A percentile compares a stretch with the other conserved stretches of the same genome.
phyloP scores from a whole-genome alignment of 2,329 filamentous ascomycete species.

The Aspergillus pseudoglaucus region DNA sequence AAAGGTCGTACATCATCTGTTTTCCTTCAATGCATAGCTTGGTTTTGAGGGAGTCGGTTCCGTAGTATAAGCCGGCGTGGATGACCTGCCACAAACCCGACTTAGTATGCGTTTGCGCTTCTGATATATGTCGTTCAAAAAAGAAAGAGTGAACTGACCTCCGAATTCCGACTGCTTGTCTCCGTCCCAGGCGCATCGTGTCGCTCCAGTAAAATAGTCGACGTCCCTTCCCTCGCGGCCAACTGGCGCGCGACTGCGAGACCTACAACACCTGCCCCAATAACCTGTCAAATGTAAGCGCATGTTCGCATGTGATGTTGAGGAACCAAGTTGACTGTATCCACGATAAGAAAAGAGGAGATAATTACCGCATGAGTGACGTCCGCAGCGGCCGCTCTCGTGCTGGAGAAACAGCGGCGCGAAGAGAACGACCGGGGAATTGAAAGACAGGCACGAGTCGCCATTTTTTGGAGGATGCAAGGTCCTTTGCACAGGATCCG shows the following conservation, averaged over 20 bases:
- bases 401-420: constrained; percentile 38
- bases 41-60: constrained; percentile 68
- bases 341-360: not conserved
- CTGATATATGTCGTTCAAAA: not conserved
- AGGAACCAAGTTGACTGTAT: not conserved
- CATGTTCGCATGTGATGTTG: not conserved
- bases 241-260: constrained; percentile 71
- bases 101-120: not conserved
- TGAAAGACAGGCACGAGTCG: constrained; percentile 8
- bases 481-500: too few species aligned
- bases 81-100: constrained; percentile 79
- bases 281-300: constrained; percentile 36
- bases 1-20: constrained; percentile 71
- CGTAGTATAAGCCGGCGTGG: constrained; percentile 92
- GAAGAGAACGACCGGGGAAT: constrained; percentile 8
- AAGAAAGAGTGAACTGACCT: constrained; percentile 43
- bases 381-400: constrained; percentile 42
- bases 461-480: constrained; percentile 7
- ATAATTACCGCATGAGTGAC: constrained; percentile 54
- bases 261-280: constrained; percentile 69
- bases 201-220: constrained; percentile 74
- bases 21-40: constrained; percentile 72
- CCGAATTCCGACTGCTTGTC: constrained; percentile 83
- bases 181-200: constrained; percentile 72
- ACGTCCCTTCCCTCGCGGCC: constrained; percentile 52